Conservation (phyloP, 1,139 yeast species). For the Cylindricascospora bacillispora region DNA sequence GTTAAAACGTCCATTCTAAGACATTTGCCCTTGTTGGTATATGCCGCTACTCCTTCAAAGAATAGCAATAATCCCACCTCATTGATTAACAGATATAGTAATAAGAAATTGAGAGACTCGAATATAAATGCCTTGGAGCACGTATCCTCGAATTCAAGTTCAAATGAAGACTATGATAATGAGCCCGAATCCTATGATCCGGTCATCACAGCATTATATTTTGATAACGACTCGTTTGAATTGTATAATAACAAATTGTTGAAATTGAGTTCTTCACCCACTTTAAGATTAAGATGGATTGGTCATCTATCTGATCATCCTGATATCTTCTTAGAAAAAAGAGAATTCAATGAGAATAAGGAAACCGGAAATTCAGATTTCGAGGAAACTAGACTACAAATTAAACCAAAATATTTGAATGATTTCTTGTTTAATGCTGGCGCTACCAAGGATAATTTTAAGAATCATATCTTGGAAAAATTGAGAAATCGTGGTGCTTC, state of each 20-base stretch:
- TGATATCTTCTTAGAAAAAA: constrained; percentile 70
- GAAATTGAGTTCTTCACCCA: constrained; percentile 55
- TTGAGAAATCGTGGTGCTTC: constrained; percentile 45
- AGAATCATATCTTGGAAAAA: constrained; percentile 38
- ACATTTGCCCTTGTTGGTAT: constrained; percentile 83
- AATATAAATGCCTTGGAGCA: constrained; percentile 25
- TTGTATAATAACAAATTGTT: constrained; percentile 75
- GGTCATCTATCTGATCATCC: constrained; percentile 70
- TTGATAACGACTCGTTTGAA: constrained; percentile 74
- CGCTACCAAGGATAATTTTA: constrained; percentile 34
- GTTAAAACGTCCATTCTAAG: constrained; percentile 87
- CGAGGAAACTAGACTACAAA: constrained; percentile 37
- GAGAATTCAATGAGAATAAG: constrained; percentile 46
- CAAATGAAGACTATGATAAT: constrained; percentile 29
- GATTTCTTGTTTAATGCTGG: constrained; percentile 46
- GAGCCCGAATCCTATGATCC: constrained; percentile 54
- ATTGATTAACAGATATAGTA: constrained; percentile 15
- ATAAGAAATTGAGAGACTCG: constrained; percentile 22
- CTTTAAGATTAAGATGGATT: constrained; percentile 82
- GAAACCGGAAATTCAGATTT: constrained; percentile 39
- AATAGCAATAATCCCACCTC: constrained; percentile 17
- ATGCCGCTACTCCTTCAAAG: constrained; percentile 33
- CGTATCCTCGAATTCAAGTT: constrained; percentile 20
- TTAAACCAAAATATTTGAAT: constrained; percentile 71
- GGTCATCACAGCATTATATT: constrained; percentile 72